These are phyloP conservation scores for Groenewaldozyma salmanticensis DNA, from an alignment of 805 yeast species.

Conservation along the genomic window DNA sequence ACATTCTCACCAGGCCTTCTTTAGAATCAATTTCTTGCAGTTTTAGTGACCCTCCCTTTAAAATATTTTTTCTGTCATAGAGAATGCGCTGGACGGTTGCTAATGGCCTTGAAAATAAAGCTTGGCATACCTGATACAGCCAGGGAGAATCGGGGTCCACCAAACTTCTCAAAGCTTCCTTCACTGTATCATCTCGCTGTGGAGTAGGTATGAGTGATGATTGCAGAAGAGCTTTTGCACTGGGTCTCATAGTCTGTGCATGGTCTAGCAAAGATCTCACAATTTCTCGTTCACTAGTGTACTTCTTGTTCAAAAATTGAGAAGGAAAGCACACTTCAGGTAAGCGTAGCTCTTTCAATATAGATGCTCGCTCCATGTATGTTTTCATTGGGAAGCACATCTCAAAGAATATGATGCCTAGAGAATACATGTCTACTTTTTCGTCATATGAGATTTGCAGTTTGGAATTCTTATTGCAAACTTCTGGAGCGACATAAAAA, in stretches of 20 bases:
- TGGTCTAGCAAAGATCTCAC: constrained; percentile 64
- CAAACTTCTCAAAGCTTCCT: constrained; percentile 75
- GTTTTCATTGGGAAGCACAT: constrained; percentile 83
- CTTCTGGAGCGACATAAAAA: constrained; percentile 85
- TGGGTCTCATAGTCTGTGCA: constrained; percentile 67
- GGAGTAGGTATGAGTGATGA: constrained; percentile 83
- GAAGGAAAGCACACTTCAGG: constrained; percentile 57
- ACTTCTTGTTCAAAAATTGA: constrained; percentile 43
- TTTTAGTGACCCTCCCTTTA: constrained; percentile 13
- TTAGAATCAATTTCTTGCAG: constrained; percentile 11
- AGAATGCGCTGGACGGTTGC: constrained; percentile 75
- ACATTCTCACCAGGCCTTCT: constrained; percentile 40
- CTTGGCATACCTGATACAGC: constrained; percentile 85
- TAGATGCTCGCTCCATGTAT: constrained; percentile 84
- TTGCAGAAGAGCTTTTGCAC: constrained; percentile 62
- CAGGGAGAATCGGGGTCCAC: constrained; percentile 90
- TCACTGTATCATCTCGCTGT: constrained; percentile 81
- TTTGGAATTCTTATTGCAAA: constrained; percentile 40
- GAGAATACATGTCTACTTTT: constrained; percentile 90
- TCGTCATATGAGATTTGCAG: constrained; percentile 63
- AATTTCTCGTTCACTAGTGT: constrained; percentile 54
- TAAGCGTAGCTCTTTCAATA: constrained; percentile 54
- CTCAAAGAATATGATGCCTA: constrained; percentile 92
- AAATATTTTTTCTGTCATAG: constrained; percentile 41
- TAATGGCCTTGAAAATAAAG: constrained; percentile 77